phyloP scores from a whole-genome alignment of 1,284 basidiomycete genomes.

The Meripilus lineatus region DNA sequence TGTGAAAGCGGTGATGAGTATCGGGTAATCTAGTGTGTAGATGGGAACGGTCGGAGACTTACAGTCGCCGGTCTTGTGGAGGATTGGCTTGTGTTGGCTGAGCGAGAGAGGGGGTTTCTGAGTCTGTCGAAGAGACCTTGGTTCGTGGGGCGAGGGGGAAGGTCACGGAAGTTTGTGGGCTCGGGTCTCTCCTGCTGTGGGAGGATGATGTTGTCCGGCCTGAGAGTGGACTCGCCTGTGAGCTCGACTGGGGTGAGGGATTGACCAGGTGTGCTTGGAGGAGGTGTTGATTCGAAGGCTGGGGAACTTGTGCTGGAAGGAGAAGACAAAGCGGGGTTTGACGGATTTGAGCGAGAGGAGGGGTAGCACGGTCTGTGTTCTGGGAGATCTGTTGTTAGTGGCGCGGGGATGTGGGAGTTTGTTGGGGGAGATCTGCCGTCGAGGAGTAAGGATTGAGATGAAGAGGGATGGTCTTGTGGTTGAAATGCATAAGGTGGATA shows the following conservation, averaged over 20 bases:
- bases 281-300: conserved; percentile 53
- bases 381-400: conserved; percentile 36
- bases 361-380: conserved; percentile 28
- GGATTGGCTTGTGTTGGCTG: conserved; percentile 18
- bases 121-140: conserved; percentile 23
- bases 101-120: conserved; percentile 17
- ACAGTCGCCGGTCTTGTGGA: conserved; percentile 34
- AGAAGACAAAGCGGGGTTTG: conserved; percentile 53
- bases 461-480: conserved; percentile 21
- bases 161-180: conserved; percentile 17
- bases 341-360: conserved; percentile 38
- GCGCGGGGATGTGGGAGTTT: conserved; percentile 26
- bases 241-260: conserved; percentile 39
- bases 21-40: no score
- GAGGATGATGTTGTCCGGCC: conserved; percentile 28
- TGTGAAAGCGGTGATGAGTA: conserved; percentile 18
- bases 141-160: no score
- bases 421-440: conserved; percentile 16
- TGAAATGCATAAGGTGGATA: conserved; percentile 5
- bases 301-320: conserved; percentile 63
- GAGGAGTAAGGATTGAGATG: conserved; percentile 16
- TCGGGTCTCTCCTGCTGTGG: conserved; percentile 22
- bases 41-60: no score
- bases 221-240: conserved; percentile 31
- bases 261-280: conserved; percentile 59